Evolutionary conservation across 805 yeast genomes (phyloP), one percentile per base, ranked within the genome.

Genomic region (Yueomyces sp.): DNA sequence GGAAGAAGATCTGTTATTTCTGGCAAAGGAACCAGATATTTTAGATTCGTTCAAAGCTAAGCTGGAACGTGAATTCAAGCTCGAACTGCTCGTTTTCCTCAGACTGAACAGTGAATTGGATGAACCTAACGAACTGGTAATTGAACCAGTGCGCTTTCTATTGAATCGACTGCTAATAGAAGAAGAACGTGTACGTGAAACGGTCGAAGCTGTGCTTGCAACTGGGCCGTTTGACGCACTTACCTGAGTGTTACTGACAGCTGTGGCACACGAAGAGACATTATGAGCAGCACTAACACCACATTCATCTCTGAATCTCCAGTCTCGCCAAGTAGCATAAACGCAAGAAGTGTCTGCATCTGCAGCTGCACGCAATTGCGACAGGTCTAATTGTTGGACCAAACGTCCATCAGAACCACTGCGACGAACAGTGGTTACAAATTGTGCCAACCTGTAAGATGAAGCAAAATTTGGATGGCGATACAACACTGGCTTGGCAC

Each of bases 321-420:
- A 86, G 59, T 86, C 95, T 56, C 95, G 71, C 96, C 96, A 86
- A 7, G 90, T 81, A 0, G 95, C 95, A 42, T 73, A 62, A 2
- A 79, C 72, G 38, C 54, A 29, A 34, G 30, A 27, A 4, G 36
- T 12, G 11, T 26, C 8, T 4, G 29, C 28, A 9, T 67, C 54
- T 6, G 59, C 40, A 0, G 78, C 77, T 26, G 70, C 64, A 27
- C 56, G 50, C 40, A 72, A 45, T 4, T 55, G 58, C 1, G 88
- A 78, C 28, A 86, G 58, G 55, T 86, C 85, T 38, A 86, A 55
- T 0, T 52, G 46, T 49, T 69, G 69, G 2, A 86, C 83, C 46
- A 70, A 67, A 28, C 56, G 52, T 0, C 88, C 87, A 42, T 81
- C 68, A 3, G 65, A 63, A 6, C 74, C 68, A 49, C 73, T 72